These are phyloP conservation scores for Phaseolus coccineus DNA, from an alignment of 331 rosid genomes.

Conservation along the genomic window DNA sequence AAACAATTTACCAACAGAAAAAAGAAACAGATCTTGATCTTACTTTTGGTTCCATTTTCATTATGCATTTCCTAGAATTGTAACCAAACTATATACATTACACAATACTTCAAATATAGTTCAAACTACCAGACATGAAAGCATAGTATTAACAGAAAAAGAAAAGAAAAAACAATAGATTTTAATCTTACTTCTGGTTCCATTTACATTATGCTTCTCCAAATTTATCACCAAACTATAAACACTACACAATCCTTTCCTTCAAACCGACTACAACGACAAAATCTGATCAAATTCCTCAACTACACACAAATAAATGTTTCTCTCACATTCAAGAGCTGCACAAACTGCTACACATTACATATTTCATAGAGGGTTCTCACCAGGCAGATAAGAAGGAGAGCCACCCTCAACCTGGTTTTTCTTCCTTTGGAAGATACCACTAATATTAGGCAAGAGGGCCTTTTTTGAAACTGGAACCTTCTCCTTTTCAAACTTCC, in stretches of 20 bases:
- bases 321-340: conserved; percentile 55
- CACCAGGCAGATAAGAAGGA: conserved; percentile 93
- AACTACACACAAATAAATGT: conserved; percentile 59
- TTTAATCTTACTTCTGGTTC: conserved; percentile 42
- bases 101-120: conserved; percentile 24
- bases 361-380: conserved; percentile 64
- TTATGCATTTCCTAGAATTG: neutral
- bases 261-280: conserved; percentile 45
- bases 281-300: conserved; percentile 49
- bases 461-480: conserved; percentile 71
- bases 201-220: conserved; percentile 46
- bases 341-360: conserved; percentile 45
- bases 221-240: conserved; percentile 47
- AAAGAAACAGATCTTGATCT: conserved; percentile 32
- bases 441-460: conserved; percentile 70
- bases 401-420: conserved; percentile 80
- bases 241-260: conserved; percentile 49
- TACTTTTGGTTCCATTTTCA: conserved; percentile 44
- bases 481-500: conserved; percentile 72
- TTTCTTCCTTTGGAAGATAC: conserved; percentile 81
- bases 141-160: conserved; percentile 37
- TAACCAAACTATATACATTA: conserved; percentile 41
- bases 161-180: conserved; percentile 26
- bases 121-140: conserved; percentile 39
- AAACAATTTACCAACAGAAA: neutral